Evolutionary conservation across 2,329 filamentous ascomycete species (phyloP).

Genomic region (Epichloe coenophiala): DNA sequence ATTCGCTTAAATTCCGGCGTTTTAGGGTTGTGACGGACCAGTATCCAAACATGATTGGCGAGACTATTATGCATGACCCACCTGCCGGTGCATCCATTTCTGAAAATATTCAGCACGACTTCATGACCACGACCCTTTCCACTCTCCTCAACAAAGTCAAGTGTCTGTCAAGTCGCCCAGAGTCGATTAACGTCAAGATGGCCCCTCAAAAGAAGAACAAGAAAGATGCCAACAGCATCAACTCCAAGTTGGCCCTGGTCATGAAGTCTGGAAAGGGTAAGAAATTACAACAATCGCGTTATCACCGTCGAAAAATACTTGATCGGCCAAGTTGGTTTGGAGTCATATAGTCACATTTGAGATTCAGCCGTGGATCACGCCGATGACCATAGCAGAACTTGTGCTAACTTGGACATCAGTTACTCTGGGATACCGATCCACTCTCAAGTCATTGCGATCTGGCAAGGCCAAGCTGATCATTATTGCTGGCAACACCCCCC

Average conservation of each 20-base stretch:
- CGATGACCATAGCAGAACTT: neutral
- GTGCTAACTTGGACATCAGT: slow-evolving; percentile 13
- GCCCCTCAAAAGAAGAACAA: slow-evolving; percentile 63
- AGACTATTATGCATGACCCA: neutral
- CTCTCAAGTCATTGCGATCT: slow-evolving; percentile 74
- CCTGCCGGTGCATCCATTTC: neutral
- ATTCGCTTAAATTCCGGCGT: slow-evolving; percentile 23
- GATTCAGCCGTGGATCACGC: neutral
- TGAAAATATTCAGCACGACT: neutral
- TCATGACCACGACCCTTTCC: fast-evolving
- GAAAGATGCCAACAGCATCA: slow-evolving; percentile 67
- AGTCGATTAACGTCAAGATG: slow-evolving; percentile 39
- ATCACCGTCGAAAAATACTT: neutral
- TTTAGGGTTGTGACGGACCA: slow-evolving; percentile 23
- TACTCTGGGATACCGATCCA: slow-evolving; percentile 29
- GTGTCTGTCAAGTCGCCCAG: slow-evolving; percentile 17
- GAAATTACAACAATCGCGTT: slow-evolving; percentile 5
- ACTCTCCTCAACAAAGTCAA: slow-evolving; percentile 11
- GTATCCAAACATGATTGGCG: neutral
- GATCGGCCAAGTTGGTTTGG: neutral
- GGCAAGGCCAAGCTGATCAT: slow-evolving; percentile 99
- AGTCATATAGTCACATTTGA: neutral
- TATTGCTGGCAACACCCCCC: slow-evolving; percentile 90
- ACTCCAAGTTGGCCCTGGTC: slow-evolving; percentile 47
- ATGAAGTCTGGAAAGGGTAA: slow-evolving; percentile 66